These are phyloP conservation scores for Irpex sp. DNA, from an alignment of 1,284 basidiomycete species.

Conservation along the genomic window DNA sequence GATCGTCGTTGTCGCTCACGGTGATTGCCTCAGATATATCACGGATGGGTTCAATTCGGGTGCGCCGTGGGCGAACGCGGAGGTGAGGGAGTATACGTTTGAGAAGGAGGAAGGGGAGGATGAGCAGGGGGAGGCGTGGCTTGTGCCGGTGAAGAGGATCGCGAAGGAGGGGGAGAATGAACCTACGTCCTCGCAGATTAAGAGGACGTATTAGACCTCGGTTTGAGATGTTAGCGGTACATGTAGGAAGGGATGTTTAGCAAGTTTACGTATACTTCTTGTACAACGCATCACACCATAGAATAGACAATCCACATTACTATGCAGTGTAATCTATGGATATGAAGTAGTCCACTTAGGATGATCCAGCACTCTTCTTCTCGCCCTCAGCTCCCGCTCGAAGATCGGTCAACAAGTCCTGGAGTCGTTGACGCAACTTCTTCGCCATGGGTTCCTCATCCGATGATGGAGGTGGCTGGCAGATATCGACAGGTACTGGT, in stretches of 20 bases:
- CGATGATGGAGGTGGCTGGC: not conserved
- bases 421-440: not conserved
- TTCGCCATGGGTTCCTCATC: not conserved
- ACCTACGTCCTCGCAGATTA: conserved; percentile 20
- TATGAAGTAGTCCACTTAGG: too few species aligned
- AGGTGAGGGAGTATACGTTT: conserved; percentile 28
- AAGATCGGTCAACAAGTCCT: not conserved
- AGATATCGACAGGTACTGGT: too few species aligned
- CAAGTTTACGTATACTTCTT: too few species aligned
- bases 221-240: too few species aligned
- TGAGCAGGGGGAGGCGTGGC: conserved; percentile 20
- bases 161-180: conserved; percentile 19
- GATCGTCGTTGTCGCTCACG: conserved; percentile 29
- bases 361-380: too few species aligned
- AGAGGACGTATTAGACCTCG: not conserved
- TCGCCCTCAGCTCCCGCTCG: not conserved
- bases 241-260: too few species aligned
- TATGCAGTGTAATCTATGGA: too few species aligned
- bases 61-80: conserved; percentile 26
- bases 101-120: conserved; percentile 22
- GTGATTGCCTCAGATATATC: conserved; percentile 26
- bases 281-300: too few species aligned
- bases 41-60: conserved; percentile 21
- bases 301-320: too few species aligned
- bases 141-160: conserved; percentile 19